Evolutionary conservation across 306 rosid genomes (phyloP), one percentile per base, ranked within the genome.

Genomic region (Vigna nakashimae): DNA sequence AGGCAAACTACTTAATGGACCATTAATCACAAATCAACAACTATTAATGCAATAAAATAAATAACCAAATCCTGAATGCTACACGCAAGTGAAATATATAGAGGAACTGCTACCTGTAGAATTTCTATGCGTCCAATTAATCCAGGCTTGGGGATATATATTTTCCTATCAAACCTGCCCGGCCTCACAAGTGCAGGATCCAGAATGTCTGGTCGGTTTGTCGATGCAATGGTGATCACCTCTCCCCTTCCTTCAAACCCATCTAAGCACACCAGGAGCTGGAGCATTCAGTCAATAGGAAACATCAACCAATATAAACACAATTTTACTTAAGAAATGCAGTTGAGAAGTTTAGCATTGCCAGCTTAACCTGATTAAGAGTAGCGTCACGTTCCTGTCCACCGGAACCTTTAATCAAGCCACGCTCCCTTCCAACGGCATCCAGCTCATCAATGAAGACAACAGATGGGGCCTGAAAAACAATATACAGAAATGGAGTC

Each of bases 351-450:
- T 79, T 70, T 45, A 40, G 67, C 17, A 20, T 17, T 28, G 62
- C 43, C 30, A 34, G 66, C 14, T 46, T 65, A 84, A 95, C 98
- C 98, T 95, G 98, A 85, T 95, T 95, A 79, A 95, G 98, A 76
- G 98, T 95, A 72, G 98, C 98, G 71, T 95, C 98, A 71, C 98
- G 97, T 86, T 95, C 98, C 84, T 92, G 97, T 82, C 98, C 98
- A 78, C 98, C 98, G 57, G 98, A 95, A 79, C 98, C 98, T 85
- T 95, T 95, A 69, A 95, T 95, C 90, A 95, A 82, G 69, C 98
- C 98, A 86, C 98, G 98, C 81, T 88, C 97, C 87, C 98, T 92
- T 81, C 98, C 98, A 69, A 95, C 98, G 11, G 98, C 98, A 86
- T 95, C 98, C 70, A 95, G 88, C 84, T 95, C 98, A 81, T 95